These are phyloP conservation scores for Pseudocercospora macadamiae DNA, from an alignment of 2,329 filamentous ascomycete genomes.

Conservation along the genomic window DNA sequence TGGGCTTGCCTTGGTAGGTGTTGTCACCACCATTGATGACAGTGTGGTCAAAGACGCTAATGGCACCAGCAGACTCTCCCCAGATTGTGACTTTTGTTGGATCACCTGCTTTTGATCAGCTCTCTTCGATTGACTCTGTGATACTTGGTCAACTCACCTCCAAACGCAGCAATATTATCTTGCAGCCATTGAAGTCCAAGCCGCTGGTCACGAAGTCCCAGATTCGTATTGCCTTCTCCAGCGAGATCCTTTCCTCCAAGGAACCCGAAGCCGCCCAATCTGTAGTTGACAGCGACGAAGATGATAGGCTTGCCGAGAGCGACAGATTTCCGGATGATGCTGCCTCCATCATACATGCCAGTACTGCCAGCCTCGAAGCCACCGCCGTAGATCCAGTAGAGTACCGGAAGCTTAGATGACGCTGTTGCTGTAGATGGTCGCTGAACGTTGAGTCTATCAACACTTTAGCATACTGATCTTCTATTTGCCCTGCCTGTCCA, in stretches of 20 bases:
- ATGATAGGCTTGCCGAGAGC: constrained; percentile 65
- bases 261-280: constrained; percentile 40
- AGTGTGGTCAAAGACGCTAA: constrained; percentile 78
- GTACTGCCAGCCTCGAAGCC: constrained; percentile 46
- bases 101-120: constrained; percentile 63
- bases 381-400: constrained; percentile 55
- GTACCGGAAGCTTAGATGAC: constrained; percentile 47
- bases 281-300: constrained; percentile 76
- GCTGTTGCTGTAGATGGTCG: constrained; percentile 43
- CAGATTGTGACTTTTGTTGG: constrained; percentile 30
- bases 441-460: constrained; percentile 37
- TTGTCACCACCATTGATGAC: constrained; percentile 71
- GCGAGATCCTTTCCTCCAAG: constrained; percentile 38
- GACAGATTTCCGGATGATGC: constrained; percentile 47
- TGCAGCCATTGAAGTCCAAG: constrained; percentile 39
- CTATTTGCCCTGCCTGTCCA: background rate
- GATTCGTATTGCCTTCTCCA: constrained; percentile 40
- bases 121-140: no score
- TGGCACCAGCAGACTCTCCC: constrained; percentile 45
- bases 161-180: background rate
- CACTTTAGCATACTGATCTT: background rate
- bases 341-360: constrained; percentile 46
- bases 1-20: constrained; percentile 71
- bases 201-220: constrained; percentile 39
- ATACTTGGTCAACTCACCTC: no score